Evolutionary conservation across 495 filamentous ascomycete species (phyloP), one percentile per base, ranked within the genome.

Genomic region (Penicillium cinerascens): DNA sequence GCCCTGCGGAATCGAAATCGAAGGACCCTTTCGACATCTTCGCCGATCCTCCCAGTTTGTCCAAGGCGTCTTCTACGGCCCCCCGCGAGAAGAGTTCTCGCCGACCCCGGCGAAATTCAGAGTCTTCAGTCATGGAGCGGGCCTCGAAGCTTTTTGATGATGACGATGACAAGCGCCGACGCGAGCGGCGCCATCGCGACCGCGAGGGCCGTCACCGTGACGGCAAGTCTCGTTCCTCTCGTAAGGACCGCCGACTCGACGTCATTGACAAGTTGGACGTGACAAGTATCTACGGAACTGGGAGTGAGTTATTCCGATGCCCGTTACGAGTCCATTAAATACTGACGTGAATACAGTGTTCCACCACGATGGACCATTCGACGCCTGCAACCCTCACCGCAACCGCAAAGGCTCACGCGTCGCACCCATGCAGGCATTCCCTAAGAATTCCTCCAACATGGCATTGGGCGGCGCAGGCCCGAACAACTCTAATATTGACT

Each of bases 261-360:
- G 81, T 97, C 44, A 99, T 99, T 59, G 95, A 99, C 70, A 92
- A 96, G 64, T 77, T 99, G 42, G 95, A 99, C 77, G 93, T 92
- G 40, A 96, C 92, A 10, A 92, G 92, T 59, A 95, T 99, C 61
- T 97, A 95, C 64, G 93, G 95, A 39, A 88, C 90, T 52, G 93
- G 93, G 66, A 78, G 92, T 97, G 74, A 71, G 92, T 85, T 4
- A 4, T 21, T 13, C 39, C 10, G 10, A 29, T 17, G 6, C 7
- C 5, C 4, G 18, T n/a, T 29, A 4, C 11, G 41, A 25, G 16
- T 8, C 25, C 6, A 9, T 4, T 9, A 22, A n/a, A 44, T 57
- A 15, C 52, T 64, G 18, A 64, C 18, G 13, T 27, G 16, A 26
- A 44, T 48, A 25, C 52, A 96, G 92, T 97, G 65, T 96, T 99